A percentile compares a stretch with the other conserved stretches of the same genome.
phyloP scores from a whole-genome alignment of 805 yeast species.

The Yarrowia phangngaensis region DNA sequence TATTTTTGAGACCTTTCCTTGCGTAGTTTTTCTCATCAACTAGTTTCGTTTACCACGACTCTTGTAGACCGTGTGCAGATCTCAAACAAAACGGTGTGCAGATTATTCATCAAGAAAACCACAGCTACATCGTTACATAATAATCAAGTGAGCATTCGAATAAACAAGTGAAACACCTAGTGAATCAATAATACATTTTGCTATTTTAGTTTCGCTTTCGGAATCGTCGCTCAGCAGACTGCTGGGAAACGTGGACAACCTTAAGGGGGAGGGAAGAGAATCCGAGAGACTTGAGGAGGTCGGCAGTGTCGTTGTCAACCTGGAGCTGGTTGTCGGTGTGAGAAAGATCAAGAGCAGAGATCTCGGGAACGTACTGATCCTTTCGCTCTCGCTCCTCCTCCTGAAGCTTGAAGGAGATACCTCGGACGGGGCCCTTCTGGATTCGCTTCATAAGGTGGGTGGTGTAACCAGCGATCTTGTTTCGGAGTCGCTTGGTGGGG shows the following conservation, averaged over 20 bases:
- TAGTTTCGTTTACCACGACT: too few relatives aligned
- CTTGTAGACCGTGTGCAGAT: too few relatives aligned
- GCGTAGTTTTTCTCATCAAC: too few relatives aligned
- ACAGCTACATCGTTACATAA: too few relatives aligned
- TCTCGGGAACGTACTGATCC: conserved; percentile 99
- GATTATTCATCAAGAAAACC: too few relatives aligned
- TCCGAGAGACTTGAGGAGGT: conserved; percentile 90
- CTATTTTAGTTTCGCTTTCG: conserved; percentile 71
- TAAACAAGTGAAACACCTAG: conserved; percentile 23
- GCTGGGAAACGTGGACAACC: conserved; percentile 74
- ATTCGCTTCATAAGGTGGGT: conserved; percentile 99
- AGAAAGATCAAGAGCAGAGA: conserved; percentile 97
- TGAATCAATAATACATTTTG: conserved; percentile 26
- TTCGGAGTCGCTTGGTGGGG: conserved; percentile 99
- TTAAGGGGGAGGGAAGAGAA: conserved; percentile 65
- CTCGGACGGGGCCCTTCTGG: conserved; percentile 99
- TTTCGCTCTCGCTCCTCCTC: conserved; percentile 99
- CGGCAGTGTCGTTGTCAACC: conserved; percentile 96
- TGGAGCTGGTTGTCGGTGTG: conserved; percentile 94
- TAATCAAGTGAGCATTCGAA: too few relatives aligned
- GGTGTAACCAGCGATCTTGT: conserved; percentile 99
- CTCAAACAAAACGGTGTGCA: too few relatives aligned
- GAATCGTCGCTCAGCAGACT: conserved; percentile 77
- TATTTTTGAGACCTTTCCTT: too few relatives aligned
- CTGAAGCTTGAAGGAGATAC: conserved; percentile 99